These are phyloP conservation scores for Calonectria naviculata DNA, from an alignment of 2,329 filamentous ascomycete species.

Conservation along the genomic window DNA sequence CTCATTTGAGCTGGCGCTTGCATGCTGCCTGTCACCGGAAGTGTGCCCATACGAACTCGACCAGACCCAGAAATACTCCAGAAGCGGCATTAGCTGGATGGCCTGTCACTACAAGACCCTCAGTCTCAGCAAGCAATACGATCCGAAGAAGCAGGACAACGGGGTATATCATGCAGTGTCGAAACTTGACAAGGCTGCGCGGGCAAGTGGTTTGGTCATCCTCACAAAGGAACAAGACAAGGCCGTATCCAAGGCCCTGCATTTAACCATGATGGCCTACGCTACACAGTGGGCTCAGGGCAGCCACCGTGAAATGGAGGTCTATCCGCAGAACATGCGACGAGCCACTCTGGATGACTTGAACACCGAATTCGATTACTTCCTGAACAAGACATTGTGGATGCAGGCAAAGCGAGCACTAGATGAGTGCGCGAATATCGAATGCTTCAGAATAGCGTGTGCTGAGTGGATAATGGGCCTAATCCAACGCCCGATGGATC, in stretches of 20 bases:
- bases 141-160: constrained; percentile 48
- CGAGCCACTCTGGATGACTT: constrained; percentile 36
- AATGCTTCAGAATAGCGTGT: constrained; percentile 52
- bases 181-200: constrained; percentile 57
- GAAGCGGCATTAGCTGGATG: constrained; percentile 41
- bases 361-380: constrained; percentile 51
- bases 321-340: constrained; percentile 30
- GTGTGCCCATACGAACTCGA: constrained; percentile 59
- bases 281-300: constrained; percentile 58
- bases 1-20: constrained; percentile 62
- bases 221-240: constrained; percentile 54
- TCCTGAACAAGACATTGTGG: constrained; percentile 51
- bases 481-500: constrained; percentile 47
- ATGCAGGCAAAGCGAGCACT: constrained; percentile 49
- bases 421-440: constrained; percentile 49
- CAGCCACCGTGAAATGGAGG: constrained; percentile 38
- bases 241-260: constrained; percentile 56
- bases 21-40: constrained; percentile 65
- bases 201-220: constrained; percentile 50
- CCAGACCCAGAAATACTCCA: constrained; percentile 23
- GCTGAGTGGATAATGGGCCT: constrained; percentile 54
- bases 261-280: constrained; percentile 62
- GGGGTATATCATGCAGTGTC: constrained; percentile 61
- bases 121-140: constrained; percentile 34
- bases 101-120: constrained; percentile 39